phyloP scores from a whole-genome alignment of 1,284 basidiomycete genomes.

The Papiliotrema flavescens region DNA sequence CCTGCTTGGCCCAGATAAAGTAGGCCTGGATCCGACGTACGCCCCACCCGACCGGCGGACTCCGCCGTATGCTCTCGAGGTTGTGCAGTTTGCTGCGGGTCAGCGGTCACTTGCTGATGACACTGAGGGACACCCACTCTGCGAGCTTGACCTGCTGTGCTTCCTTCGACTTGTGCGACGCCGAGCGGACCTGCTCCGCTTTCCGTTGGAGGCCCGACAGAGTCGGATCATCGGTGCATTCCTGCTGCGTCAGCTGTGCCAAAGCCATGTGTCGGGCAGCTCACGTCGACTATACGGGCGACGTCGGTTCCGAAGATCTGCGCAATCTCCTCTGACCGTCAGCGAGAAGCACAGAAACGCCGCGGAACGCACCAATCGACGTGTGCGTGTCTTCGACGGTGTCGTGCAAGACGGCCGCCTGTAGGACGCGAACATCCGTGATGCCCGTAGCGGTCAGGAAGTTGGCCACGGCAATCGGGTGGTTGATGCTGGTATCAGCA shows the following conservation, averaged over 20 bases:
- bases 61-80: constrained; percentile 44
- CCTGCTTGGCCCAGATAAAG: constrained; percentile 50
- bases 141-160: constrained; percentile 50
- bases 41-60: constrained; percentile 46
- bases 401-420: constrained; percentile 50
- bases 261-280: not conserved
- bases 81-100: constrained; percentile 49
- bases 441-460: constrained; percentile 44
- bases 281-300: constrained; percentile 44
- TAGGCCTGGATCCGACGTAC: constrained; percentile 44
- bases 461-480: constrained; percentile 47
- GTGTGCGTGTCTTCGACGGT: constrained; percentile 51
- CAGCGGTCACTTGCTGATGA: not conserved
- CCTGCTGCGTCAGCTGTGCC: constrained; percentile 16
- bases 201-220: constrained; percentile 41
- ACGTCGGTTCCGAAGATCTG: constrained; percentile 43
- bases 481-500: constrained; percentile 38
- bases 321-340: constrained; percentile 35
- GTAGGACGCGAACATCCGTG: constrained; percentile 39
- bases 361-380: constrained; percentile 22
- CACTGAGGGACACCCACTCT: constrained; percentile 30
- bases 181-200: constrained; percentile 45
- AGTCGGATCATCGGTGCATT: constrained; percentile 43
- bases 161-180: constrained; percentile 40
- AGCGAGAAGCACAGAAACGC: not conserved